Evolutionary conservation across 148 eudicot genomes (phyloP).

Genomic region (Fagopyrum esculentum): DNA sequence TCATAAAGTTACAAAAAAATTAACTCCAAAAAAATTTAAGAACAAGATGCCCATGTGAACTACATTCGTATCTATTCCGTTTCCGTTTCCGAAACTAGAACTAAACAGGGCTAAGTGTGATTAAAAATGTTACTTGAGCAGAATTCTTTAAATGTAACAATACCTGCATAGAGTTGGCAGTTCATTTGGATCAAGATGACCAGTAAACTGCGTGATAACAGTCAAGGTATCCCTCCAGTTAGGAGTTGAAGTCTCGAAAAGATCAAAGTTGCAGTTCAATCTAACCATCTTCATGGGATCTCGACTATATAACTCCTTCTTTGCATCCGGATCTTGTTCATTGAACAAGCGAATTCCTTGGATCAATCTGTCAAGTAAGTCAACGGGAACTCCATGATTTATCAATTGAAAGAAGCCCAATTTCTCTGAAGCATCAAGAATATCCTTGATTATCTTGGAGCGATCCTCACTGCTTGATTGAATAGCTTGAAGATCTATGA

Average conservation of each 20-base stretch:
- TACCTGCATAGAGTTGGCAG: background rate
- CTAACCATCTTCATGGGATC: background rate
- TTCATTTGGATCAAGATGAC: background rate
- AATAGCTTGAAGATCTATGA: conserved; percentile 8
- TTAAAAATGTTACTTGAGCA: too few relatives aligned
- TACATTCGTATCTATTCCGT: too few relatives aligned
- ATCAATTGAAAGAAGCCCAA: conserved; percentile 7
- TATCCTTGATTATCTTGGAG: background rate
- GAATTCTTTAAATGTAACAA: too few relatives aligned
- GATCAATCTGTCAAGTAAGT: conserved; percentile 3
- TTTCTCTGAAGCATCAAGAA: background rate
- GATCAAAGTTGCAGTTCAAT: background rate
- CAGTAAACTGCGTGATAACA: background rate
- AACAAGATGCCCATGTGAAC: too few relatives aligned
- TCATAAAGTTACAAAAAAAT: too few relatives aligned
- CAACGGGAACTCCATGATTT: background rate
- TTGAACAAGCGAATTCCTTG: conserved; percentile 1
- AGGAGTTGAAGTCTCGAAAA: background rate
- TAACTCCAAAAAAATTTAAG: too few relatives aligned
- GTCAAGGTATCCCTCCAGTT: conserved; percentile 9
- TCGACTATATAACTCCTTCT: background rate
- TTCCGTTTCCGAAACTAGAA: too few relatives aligned
- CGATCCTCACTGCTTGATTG: background rate
- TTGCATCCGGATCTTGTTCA: background rate
- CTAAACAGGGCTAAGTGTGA: too few relatives aligned